Evolutionary conservation across 148 eudicot genomes (phyloP).

Genomic region (Amaranthus hypochondriacus): DNA sequence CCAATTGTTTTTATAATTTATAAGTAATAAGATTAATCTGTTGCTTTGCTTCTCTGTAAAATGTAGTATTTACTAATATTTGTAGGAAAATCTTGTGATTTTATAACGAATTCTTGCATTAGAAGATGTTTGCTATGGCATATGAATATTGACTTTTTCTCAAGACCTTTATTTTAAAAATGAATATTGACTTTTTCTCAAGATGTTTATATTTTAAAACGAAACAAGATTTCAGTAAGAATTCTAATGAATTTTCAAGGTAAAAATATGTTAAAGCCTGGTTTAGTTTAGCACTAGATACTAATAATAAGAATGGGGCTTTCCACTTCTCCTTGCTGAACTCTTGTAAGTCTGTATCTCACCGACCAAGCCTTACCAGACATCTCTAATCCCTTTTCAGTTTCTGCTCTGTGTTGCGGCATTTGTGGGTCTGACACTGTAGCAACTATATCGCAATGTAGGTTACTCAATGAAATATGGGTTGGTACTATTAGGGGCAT

Average conservation of each 20-base stretch:
- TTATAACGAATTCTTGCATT: background rate
- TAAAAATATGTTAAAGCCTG: too few relatives aligned
- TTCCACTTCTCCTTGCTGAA: background rate
- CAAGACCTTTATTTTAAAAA: background rate
- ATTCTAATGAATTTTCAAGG: too few relatives aligned
- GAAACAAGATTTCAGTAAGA: too few relatives aligned
- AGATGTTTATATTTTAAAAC: too few relatives aligned
- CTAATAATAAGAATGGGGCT: background rate
- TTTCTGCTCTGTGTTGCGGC: background rate
- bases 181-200: too few relatives aligned
- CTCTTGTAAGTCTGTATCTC: background rate
- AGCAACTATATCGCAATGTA: conserved; percentile 11
- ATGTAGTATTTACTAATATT: background rate
- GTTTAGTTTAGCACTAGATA: too few relatives aligned
- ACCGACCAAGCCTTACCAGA: background rate
- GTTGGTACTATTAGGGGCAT: background rate
- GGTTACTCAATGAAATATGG: conserved; percentile 7
- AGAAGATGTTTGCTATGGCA: background rate
- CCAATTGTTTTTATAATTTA: background rate
- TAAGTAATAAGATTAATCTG: background rate
- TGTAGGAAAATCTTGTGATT: background rate
- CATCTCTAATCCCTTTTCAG: background rate
- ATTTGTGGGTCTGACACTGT: conserved; percentile 3
- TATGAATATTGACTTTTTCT: background rate
- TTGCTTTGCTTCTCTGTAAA: background rate